These are phyloP conservation scores for Patellifolia procumbens DNA, from an alignment of 179 eudicot species.

Conservation along the genomic window DNA sequence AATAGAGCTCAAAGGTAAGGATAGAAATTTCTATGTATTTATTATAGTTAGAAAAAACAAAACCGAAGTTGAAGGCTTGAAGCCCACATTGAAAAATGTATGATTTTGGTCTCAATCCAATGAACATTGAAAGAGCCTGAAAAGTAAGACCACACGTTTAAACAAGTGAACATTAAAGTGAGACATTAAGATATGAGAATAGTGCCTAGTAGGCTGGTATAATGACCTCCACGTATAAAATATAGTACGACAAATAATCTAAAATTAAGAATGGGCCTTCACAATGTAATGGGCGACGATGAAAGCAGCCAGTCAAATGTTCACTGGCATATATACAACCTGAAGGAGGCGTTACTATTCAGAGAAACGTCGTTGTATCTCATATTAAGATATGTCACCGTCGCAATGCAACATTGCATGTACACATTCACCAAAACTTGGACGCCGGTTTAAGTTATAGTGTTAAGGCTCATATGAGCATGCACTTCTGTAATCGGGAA, in stretches of 20 bases:
- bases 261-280: not conserved
- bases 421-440: not conserved
- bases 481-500: too few species aligned
- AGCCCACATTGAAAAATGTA: not conserved
- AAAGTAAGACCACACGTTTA: too few species aligned
- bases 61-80: too few species aligned
- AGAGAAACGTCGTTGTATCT: slow-evolving; percentile 11
- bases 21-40: too few species aligned
- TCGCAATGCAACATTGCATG: not conserved
- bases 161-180: too few species aligned
- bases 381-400: not conserved
- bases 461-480: too few species aligned
- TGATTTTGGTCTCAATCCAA: not conserved
- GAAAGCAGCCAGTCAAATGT: not conserved
- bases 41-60: too few species aligned
- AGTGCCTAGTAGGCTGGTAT: not conserved
- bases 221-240: not conserved
- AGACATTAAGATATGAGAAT: not conserved
- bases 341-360: not conserved
- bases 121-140: not conserved
- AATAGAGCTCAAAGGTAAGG: too few species aligned
- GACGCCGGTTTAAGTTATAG: not conserved
- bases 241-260: not conserved
- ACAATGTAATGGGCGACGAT: not conserved
- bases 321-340: slow-evolving; percentile 11